These are phyloP conservation scores for Lactarius pseudohatsudake DNA, from an alignment of 768 basidiomycete species.

Conservation along the genomic window DNA sequence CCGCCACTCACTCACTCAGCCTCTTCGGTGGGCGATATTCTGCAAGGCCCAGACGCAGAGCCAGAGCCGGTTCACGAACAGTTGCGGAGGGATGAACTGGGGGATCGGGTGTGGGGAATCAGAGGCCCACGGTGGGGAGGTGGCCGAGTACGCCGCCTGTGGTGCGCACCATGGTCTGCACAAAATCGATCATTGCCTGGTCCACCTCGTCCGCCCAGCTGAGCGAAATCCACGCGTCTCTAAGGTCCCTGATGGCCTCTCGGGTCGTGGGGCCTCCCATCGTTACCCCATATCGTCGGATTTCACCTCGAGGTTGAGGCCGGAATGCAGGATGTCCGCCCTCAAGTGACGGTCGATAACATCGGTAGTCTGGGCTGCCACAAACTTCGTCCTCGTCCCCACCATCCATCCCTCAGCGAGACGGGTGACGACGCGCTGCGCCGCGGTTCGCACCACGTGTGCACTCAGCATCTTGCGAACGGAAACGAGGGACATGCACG, in stretches of 20 bases:
- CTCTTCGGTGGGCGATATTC: not conserved
- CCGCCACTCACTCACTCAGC: too few relatives aligned
- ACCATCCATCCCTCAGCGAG: constrained; percentile 6
- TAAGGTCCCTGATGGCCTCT: constrained; percentile 5
- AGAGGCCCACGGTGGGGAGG: constrained; percentile 10
- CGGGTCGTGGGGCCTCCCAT: too few relatives aligned
- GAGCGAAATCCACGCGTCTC: constrained; percentile 11
- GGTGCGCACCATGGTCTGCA: not conserved
- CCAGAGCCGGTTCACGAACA: constrained; percentile 10
- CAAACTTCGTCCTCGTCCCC: not conserved
- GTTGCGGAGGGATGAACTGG: constrained; percentile 9
- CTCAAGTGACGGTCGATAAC: constrained; percentile 13
- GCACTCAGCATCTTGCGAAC: not conserved
- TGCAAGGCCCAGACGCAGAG: constrained; percentile 10
- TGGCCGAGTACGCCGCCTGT: constrained; percentile 7
- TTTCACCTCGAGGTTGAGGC: too few relatives aligned
- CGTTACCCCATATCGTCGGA: too few relatives aligned
- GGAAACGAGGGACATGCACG: constrained; percentile 20
- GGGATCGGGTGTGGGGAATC: constrained; percentile 8
- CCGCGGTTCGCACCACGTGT: not conserved
- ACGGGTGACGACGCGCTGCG: not conserved
- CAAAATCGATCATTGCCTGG: not conserved
- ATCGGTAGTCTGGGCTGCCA: constrained; percentile 6
- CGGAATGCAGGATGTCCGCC: not conserved
- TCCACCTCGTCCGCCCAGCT: constrained; percentile 14